These are phyloP conservation scores for Chiua sp. DNA, from an alignment of 1,284 basidiomycete species.

Conservation along the genomic window DNA sequence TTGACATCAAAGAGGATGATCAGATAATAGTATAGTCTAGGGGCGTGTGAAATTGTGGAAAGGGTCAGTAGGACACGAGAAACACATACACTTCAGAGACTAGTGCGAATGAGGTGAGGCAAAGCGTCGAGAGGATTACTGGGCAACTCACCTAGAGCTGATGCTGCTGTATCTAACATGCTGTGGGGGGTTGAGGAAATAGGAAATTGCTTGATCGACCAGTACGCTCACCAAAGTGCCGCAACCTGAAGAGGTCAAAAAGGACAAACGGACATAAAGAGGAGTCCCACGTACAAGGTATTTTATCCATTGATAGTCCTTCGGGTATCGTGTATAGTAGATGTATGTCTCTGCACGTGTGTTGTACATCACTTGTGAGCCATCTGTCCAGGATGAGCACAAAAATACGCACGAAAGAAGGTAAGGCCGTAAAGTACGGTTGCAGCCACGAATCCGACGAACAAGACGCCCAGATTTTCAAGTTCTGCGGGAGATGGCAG, in stretches of 20 bases:
- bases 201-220: background rate
- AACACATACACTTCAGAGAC: slow-evolving; percentile 43
- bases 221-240: slow-evolving; percentile 35
- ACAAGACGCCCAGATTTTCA: slow-evolving; percentile 42
- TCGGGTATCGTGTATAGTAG: slow-evolving; percentile 44
- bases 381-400: too few relatives aligned
- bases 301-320: slow-evolving; percentile 34
- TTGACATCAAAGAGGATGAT: slow-evolving; percentile 40
- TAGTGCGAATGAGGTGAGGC: slow-evolving; percentile 17
- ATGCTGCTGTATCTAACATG: slow-evolving; percentile 27
- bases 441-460: slow-evolving; percentile 43
- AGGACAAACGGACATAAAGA: background rate
- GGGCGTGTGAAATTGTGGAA: slow-evolving; percentile 10
- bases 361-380: too few relatives aligned
- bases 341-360: slow-evolving; percentile 43
- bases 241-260: slow-evolving; percentile 33
- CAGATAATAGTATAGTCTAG: slow-evolving; percentile 43
- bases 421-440: slow-evolving; percentile 47
- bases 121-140: background rate
- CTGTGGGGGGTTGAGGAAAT: slow-evolving; percentile 11
- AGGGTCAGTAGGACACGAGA: background rate
- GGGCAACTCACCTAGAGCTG: slow-evolving; percentile 24
- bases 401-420: slow-evolving; percentile 44
- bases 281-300: slow-evolving; percentile 31
- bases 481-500: slow-evolving; percentile 25